These are phyloP conservation scores for Stagonosporopsis chrysanthemi DNA, from an alignment of 2,329 filamentous ascomycete species.

Conservation along the genomic window DNA sequence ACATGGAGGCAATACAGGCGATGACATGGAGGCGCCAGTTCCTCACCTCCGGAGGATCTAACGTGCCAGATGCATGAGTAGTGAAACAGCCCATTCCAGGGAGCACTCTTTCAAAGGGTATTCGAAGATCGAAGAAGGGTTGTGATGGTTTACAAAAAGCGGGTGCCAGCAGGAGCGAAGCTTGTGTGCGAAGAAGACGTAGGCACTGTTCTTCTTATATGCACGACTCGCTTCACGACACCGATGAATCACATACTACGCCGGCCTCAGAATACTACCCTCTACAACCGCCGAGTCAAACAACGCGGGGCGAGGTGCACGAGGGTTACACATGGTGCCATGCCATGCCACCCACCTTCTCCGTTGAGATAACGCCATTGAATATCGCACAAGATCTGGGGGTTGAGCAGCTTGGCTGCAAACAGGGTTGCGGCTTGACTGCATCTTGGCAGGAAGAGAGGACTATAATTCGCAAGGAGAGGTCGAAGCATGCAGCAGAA, in stretches of 20 bases:
- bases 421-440: slow-evolving; percentile 30
- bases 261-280: slow-evolving; percentile 20
- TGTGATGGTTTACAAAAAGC: background rate
- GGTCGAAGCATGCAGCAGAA: slow-evolving; percentile 12
- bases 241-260: background rate
- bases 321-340: slow-evolving; percentile 24
- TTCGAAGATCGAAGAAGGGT: background rate
- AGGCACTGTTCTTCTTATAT: slow-evolving; percentile 10
- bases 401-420: slow-evolving; percentile 28
- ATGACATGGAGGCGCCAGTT: slow-evolving; percentile 48
- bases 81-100: slow-evolving; percentile 38
- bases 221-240: background rate
- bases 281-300: slow-evolving; percentile 20
- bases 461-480: slow-evolving; percentile 21
- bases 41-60: slow-evolving; percentile 47
- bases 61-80: slow-evolving; percentile 43
- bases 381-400: slow-evolving; percentile 28
- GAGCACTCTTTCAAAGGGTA: slow-evolving; percentile 12
- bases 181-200: slow-evolving; percentile 8
- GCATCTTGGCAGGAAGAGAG: slow-evolving; percentile 20
- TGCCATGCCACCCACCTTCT: slow-evolving; percentile 22
- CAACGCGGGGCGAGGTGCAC: slow-evolving; percentile 24
- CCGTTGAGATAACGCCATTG: slow-evolving; percentile 20
- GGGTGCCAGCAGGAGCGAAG: slow-evolving; percentile 12
- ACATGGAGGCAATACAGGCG: slow-evolving; percentile 48